phyloP scores from a whole-genome alignment of 176 grass and related monocot genomes.

The Carex parvula region DNA sequence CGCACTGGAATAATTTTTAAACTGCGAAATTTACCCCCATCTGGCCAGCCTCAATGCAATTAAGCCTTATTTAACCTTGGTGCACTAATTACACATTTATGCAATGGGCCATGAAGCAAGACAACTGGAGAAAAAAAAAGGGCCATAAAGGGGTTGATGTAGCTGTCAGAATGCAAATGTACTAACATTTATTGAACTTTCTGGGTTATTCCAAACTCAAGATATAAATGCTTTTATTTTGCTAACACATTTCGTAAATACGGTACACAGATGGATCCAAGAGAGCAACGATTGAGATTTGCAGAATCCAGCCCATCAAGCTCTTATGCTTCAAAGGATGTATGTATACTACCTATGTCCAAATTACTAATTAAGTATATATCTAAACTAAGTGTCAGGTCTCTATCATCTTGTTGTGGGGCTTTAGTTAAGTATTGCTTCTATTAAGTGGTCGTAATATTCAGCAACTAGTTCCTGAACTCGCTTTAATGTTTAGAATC shows the following conservation, averaged over 20 bases:
- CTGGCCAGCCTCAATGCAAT: neutral
- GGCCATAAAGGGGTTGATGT: neutral
- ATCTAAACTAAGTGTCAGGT: neutral
- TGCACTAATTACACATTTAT: neutral
- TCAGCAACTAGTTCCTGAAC: neutral
- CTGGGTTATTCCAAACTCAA: neutral
- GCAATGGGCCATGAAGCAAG: neutral
- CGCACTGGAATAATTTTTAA: neutral
- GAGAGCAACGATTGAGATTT: constrained; percentile 84
- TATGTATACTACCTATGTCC: constrained; percentile 20
- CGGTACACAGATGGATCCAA: constrained; percentile 44
- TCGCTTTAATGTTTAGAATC: neutral
- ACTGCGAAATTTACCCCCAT: neutral
- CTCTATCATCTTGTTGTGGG: neutral
- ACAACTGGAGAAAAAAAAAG: neutral
- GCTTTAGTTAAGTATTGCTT: neutral
- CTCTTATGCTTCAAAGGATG: constrained; percentile 65
- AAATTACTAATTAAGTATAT: neutral
- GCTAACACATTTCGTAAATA: constrained; percentile 1
- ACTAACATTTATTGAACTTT: neutral
- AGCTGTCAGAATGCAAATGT: neutral
- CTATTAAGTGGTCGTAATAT: neutral
- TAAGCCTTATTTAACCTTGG: neutral
- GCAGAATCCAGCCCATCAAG: constrained; percentile 50
- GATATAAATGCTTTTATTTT: neutral